phyloP scores from a whole-genome alignment of 2,329 filamentous ascomycete species.

The Penicillium sp. region DNA sequence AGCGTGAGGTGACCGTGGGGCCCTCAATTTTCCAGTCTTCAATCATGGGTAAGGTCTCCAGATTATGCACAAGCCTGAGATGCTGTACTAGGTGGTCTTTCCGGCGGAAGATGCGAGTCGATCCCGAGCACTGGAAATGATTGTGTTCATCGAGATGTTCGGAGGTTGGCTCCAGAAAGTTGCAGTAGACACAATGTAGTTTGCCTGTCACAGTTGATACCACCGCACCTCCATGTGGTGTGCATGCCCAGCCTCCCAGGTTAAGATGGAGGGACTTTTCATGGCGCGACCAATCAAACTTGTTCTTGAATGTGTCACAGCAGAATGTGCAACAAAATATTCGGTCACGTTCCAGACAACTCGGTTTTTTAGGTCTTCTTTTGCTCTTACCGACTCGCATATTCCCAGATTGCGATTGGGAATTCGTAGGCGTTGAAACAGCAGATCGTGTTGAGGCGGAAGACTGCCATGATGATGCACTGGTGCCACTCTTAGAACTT shows the following conservation, averaged over 20 bases:
- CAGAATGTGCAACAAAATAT: constrained; percentile 32
- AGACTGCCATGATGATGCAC: constrained; percentile 9
- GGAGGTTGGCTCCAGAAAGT: constrained; percentile 48
- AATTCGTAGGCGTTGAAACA: background rate
- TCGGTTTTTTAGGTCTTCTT: background rate
- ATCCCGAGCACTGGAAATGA: constrained; percentile 52
- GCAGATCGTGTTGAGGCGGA: constrained; percentile 1
- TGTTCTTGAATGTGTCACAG: constrained; percentile 31
- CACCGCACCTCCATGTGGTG: constrained; percentile 21
- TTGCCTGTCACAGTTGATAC: constrained; percentile 15
- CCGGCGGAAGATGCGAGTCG: constrained; percentile 53
- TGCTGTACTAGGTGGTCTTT: constrained; percentile 61
- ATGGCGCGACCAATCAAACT: constrained; percentile 32
- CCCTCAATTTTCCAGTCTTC: constrained; percentile 37
- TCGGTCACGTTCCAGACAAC: background rate
- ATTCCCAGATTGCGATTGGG: background rate
- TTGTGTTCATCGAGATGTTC: constrained; percentile 56
- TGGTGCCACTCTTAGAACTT: constrained; percentile 6
- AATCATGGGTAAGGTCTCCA: constrained; percentile 38
- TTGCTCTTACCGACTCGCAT: constrained; percentile 3
- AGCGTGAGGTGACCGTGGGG: constrained; percentile 52
- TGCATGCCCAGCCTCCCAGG: constrained; percentile 27
- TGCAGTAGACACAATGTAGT: constrained; percentile 54
- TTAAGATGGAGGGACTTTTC: constrained; percentile 32
- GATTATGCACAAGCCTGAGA: constrained; percentile 54